Evolutionary conservation across 2,329 filamentous ascomycete genomes (phyloP), one percentile per base, ranked within the genome.

Genomic region (Clonostachys chloroleuca): DNA sequence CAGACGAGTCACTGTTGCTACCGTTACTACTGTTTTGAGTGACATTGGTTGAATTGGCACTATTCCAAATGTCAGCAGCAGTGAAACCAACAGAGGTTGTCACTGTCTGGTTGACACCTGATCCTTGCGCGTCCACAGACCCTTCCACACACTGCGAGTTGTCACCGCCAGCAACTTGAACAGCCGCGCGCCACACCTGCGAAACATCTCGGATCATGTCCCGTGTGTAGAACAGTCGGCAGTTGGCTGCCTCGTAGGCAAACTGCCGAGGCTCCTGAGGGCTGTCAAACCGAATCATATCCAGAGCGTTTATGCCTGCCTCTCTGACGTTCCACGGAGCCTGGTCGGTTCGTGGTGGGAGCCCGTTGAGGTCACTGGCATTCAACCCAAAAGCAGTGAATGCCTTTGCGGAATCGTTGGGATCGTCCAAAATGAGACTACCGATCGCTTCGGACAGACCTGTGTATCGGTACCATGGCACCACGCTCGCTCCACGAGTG

Each of bases 181-280:
- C 44, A 17, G 44, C 44, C 12, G 44, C 17, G 35, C 44, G 35
- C 17, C 36, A 39, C 36, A 39, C 14, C 36, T 39, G 36, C 3
- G 18, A 30, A 12, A 16, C 12, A 17, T n/a, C 36, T 8, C 24
- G 44, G 16, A 16, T 40, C 44, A 40, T 16, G 37, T 33, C 44
- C 16, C 13, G 7, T 33, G 44, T 46, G 35, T 30, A 46, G 35
- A 46, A 46, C 16, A 46, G 44, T 5, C 44, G 17, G n/a, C 44
- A 46, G 44, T 46, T 37, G 35, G 44, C 35, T 35, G 44, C 34
- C 20, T 46, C 35, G n/a, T 46, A 46, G 35, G 30, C 36, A 18
- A 40, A 46, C 35, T 46, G 44, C 36, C 40, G 18, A 6, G 44
- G 44, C 14, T 39, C 36, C 14, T 39, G 14, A 7, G 36, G 36